Evolutionary conservation across 2,329 filamentous ascomycete species (phyloP).

Genomic region (Sphaerulina populicola): DNA sequence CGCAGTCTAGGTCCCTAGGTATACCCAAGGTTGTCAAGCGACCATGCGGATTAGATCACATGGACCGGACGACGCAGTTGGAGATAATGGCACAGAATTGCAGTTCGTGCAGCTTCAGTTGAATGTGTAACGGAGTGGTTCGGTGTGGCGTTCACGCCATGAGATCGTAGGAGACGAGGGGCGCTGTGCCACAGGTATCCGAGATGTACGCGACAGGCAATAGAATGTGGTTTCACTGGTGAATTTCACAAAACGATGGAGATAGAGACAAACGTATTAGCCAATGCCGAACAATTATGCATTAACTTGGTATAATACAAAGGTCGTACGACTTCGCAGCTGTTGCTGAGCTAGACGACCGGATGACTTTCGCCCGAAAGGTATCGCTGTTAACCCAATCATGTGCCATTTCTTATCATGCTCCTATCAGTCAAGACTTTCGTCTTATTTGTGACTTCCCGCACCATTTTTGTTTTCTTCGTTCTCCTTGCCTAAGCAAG

Average conservation of each 20-base stretch:
- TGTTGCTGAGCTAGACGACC: constrained; percentile 11
- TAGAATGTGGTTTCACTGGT: not conserved
- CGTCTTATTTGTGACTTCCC: constrained; percentile 6
- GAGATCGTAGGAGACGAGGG: no score
- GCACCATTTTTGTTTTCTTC: constrained; percentile 1
- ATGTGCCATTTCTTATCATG: constrained; percentile 18
- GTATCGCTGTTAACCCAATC: constrained; percentile 12
- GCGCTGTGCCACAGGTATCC: no score
- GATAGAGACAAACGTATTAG: not conserved
- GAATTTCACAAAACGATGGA: not conserved
- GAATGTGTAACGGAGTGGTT: no score
- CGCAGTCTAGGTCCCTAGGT: no score
- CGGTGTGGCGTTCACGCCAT: no score
- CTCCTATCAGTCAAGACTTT: constrained; percentile 11
- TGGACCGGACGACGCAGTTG: no score
- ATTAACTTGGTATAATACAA: constrained; percentile 23
- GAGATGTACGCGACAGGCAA: no score
- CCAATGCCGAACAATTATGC: constrained; percentile 14
- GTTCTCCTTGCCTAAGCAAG: not conserved
- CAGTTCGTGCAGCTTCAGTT: no score
- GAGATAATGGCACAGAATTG: no score
- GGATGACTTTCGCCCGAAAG: constrained; percentile 19
- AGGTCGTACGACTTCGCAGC: constrained; percentile 11
- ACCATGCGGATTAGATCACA: no score
- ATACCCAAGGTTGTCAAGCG: no score